Conservation (phyloP, 352 stramenopile species). For the Phytophthora fragariae region DNA sequence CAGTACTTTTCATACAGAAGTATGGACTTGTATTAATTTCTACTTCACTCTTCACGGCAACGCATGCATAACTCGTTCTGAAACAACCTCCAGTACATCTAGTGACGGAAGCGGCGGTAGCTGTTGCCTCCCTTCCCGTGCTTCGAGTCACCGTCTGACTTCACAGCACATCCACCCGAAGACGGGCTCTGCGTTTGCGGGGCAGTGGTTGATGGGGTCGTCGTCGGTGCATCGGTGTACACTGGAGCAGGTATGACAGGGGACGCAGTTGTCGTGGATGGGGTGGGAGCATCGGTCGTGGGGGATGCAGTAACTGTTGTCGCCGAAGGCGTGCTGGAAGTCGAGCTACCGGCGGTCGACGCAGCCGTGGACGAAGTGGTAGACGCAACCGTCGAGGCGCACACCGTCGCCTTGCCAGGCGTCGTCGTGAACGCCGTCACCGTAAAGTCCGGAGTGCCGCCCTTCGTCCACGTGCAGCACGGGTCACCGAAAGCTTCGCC, state of each 20-base stretch:
- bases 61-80: not conserved
- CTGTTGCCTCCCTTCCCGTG: not conserved
- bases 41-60: not conserved
- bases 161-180: not conserved
- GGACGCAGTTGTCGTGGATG: slow-evolving; percentile 9
- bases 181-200: not conserved
- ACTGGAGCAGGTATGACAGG: not conserved
- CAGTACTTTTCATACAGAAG: too few species aligned
- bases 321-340: not conserved
- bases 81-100: not conserved
- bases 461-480: slow-evolving; percentile 8
- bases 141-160: not conserved
- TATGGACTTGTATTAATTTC: not conserved
- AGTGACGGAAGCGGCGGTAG: not conserved
- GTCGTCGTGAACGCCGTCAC: slow-evolving; percentile 30
- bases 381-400: not conserved
- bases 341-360: not conserved
- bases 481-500: slow-evolving; percentile 39
- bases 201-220: not conserved
- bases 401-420: slow-evolving; percentile 11
- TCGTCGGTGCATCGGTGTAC: not conserved
- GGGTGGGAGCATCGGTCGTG: not conserved
- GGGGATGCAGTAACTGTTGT: not conserved
- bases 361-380: not conserved
- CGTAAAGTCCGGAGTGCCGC: slow-evolving; percentile 31